These are phyloP conservation scores for Malus hybrid DNA, from an alignment of 331 rosid species.

Conservation along the genomic window DNA sequence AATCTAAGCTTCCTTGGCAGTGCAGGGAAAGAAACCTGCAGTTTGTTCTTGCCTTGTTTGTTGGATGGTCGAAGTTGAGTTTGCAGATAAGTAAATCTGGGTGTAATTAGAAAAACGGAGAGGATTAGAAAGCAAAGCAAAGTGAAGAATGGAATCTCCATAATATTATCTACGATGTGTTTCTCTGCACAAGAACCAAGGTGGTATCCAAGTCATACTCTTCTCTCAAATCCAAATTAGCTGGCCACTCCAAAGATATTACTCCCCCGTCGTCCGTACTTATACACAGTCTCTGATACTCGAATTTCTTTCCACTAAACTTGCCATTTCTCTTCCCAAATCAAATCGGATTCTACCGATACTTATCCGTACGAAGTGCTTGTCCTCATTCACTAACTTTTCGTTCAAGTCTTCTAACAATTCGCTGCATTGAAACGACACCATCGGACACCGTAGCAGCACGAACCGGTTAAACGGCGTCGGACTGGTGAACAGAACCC, in stretches of 20 bases:
- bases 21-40: slow-evolving; percentile 20
- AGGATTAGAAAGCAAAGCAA: slow-evolving; percentile 22
- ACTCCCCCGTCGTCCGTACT: slow-evolving; percentile 71
- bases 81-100: slow-evolving; percentile 29
- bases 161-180: background rate
- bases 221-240: slow-evolving; percentile 54
- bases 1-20: slow-evolving; percentile 51
- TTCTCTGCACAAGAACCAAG: slow-evolving; percentile 47
- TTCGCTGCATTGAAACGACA: slow-evolving; percentile 38
- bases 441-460: slow-evolving; percentile 69
- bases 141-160: slow-evolving; percentile 26
- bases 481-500: slow-evolving; percentile 61
- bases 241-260: slow-evolving; percentile 88
- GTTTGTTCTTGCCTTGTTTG: slow-evolving; percentile 12
- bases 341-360: slow-evolving; percentile 33
- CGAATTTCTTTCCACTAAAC: slow-evolving; percentile 25
- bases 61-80: slow-evolving; percentile 20
- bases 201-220: slow-evolving; percentile 89
- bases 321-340: background rate
- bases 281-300: slow-evolving; percentile 76
- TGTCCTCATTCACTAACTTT: slow-evolving; percentile 54
- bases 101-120: slow-evolving; percentile 15
- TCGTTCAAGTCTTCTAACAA: slow-evolving; percentile 32
- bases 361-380: slow-evolving; percentile 43
- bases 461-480: slow-evolving; percentile 83